These are phyloP conservation scores for Yamadazyma pseudoaaseri DNA, from an alignment of 1,139 yeast genomes.

Conservation along the genomic window DNA sequence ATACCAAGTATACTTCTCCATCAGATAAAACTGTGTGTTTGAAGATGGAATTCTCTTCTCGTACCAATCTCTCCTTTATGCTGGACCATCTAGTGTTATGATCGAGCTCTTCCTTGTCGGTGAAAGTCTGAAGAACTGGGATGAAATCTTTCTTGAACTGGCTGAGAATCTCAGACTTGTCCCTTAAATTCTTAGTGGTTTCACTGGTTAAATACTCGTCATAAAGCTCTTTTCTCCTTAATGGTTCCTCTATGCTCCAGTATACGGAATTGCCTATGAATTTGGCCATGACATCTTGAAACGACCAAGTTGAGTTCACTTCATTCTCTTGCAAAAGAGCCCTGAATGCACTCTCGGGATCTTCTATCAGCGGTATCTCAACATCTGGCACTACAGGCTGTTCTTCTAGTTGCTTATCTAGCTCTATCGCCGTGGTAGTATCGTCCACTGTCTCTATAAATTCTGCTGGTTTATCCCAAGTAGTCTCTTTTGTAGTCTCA, in stretches of 20 bases:
- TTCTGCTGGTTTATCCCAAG: constrained; percentile 75
- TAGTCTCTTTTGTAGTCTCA: constrained; percentile 60
- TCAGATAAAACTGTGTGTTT: constrained; percentile 62
- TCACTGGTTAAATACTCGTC: constrained; percentile 61
- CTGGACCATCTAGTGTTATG: constrained; percentile 70
- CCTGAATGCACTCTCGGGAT: constrained; percentile 46
- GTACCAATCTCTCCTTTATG: constrained; percentile 43
- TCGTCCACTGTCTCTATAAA: constrained; percentile 12
- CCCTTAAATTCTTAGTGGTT: constrained; percentile 52
- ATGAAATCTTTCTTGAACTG: constrained; percentile 56
- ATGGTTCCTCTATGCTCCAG: constrained; percentile 66
- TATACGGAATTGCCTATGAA: constrained; percentile 61
- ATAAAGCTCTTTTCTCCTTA: constrained; percentile 58
- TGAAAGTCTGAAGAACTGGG: constrained; percentile 42
- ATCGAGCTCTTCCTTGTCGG: constrained; percentile 37
- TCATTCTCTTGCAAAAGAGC: constrained; percentile 49
- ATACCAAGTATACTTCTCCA: constrained; percentile 51
- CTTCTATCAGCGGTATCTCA: not conserved
- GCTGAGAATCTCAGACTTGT: constrained; percentile 52
- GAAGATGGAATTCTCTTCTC: constrained; percentile 65
- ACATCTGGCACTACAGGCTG: constrained; percentile 8
- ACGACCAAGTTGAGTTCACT: constrained; percentile 78
- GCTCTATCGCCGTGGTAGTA: constrained; percentile 8
- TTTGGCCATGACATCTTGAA: constrained; percentile 62
- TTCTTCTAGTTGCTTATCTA: constrained; percentile 5